Conservation (phyloP, 2,329 filamentous ascomycete genomes). For the Arthrinium puccinioides region DNA sequence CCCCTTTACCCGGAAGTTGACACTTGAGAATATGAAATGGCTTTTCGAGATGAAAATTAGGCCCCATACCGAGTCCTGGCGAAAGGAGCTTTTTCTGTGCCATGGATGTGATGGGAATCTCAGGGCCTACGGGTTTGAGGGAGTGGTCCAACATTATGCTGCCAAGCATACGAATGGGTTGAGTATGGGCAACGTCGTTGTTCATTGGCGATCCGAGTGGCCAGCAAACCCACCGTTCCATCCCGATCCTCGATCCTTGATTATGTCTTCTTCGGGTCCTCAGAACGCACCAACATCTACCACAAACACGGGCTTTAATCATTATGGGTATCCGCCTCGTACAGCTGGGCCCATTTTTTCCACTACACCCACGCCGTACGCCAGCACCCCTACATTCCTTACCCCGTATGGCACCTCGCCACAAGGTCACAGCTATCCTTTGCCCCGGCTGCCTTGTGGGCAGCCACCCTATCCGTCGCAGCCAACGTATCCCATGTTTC, state of each 20-base stretch:
- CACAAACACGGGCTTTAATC: neutral
- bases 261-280: conserved; percentile 15
- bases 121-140: conserved; percentile 70
- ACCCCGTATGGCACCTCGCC: neutral
- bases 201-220: conserved; percentile 78
- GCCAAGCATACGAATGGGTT: conserved; percentile 70
- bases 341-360: neutral
- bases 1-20: conserved; percentile 54
- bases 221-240: conserved; percentile 68
- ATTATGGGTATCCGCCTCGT: neutral
- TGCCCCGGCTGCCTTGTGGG: no score
- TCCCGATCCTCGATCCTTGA: conserved; percentile 44
- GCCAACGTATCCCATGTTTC: neutral
- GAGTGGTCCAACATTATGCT: conserved; percentile 74
- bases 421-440: neutral
- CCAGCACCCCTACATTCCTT: neutral
- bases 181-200: conserved; percentile 63
- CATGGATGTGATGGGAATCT: conserved; percentile 56
- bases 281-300: conserved; percentile 3
- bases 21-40: conserved; percentile 82
- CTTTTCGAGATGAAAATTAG: conserved; percentile 73
- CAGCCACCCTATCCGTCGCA: neutral
- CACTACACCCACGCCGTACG: no score
- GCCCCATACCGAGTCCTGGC: conserved; percentile 55
- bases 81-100: conserved; percentile 72